Percentiles rank a stretch among this genome's conserved stretches.
Conservation (phyloP, 1,284 basidiomycete species). For the Melampsora abietis-canadensis region DNA sequence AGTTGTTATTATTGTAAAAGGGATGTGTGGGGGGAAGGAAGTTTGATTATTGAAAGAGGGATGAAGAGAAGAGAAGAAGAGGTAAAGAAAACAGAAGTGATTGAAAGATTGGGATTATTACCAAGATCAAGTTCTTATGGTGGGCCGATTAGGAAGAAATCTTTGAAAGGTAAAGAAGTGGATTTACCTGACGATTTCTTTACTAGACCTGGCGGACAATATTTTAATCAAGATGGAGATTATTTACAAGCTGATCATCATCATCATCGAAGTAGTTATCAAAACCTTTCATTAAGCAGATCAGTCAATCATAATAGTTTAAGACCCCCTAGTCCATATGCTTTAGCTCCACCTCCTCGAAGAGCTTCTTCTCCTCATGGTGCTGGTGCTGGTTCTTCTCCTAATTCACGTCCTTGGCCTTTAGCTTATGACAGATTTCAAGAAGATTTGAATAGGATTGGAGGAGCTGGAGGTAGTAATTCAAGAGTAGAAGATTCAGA, state of each 20-base stretch:
- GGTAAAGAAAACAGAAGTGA: conserved; percentile 9
- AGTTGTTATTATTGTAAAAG: conserved; percentile 27
- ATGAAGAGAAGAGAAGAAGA: background rate
- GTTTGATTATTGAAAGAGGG: background rate
- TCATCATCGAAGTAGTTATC: background rate
- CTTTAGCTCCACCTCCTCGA: conserved; percentile 14
- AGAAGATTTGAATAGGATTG: no score
- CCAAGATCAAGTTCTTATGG: background rate
- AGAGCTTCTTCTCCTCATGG: background rate
- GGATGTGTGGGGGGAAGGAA: conserved; percentile 3
- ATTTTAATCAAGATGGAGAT: no score
- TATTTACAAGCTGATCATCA: conserved; percentile 1
- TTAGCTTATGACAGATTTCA: no score
- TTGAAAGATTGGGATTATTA: conserved; percentile 28
- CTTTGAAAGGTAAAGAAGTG: conserved; percentile 39
- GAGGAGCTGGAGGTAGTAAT: no score
- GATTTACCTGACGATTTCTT: conserved; percentile 6
- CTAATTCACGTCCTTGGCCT: no score
- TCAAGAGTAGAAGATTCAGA: no score
- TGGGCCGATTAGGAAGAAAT: conserved; percentile 15
- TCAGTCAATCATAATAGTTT: conserved; percentile 17
- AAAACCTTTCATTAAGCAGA: no score
- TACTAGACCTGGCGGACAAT: no score
- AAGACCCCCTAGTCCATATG: conserved; percentile 3
- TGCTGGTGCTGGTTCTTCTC: no score